Evolutionary conservation across 1,284 basidiomycete genomes (phyloP).

Genomic region (Naganishia sp.): DNA sequence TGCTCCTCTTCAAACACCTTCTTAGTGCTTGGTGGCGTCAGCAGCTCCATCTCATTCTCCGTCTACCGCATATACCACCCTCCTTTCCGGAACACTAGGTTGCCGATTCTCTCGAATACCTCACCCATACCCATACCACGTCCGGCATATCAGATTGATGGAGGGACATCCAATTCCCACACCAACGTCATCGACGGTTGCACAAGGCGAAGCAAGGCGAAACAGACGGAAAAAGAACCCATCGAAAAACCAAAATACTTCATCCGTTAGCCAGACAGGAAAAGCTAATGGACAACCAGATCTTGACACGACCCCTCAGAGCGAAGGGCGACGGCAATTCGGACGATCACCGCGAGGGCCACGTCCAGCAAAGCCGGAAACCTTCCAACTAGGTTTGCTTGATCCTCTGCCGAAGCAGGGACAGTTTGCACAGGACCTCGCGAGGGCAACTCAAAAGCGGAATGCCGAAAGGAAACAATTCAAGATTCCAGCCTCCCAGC

Average conservation of each 20-base stretch:
- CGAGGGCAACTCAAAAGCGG: neutral
- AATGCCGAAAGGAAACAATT: neutral
- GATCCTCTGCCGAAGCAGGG: neutral
- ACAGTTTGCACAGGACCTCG: neutral
- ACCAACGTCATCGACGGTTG: neutral
- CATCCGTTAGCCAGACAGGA: neutral
- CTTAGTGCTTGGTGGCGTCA: too few species aligned
- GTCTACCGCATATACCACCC: too few species aligned
- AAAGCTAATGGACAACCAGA: neutral
- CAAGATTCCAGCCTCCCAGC: constrained; percentile 4
- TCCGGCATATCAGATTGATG: neutral
- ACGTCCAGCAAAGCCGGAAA: constrained; percentile 1
- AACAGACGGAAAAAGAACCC: neutral
- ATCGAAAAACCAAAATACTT: neutral
- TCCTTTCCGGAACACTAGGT: too few species aligned
- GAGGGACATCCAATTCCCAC: neutral
- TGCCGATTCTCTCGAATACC: neutral
- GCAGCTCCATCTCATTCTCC: too few species aligned
- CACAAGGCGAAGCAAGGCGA: neutral
- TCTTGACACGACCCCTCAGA: neutral
- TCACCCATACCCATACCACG: neutral
- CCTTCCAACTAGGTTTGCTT: constrained; percentile 15
- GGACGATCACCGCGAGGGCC: neutral
- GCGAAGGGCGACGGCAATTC: neutral
- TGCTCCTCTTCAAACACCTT: too few species aligned